Conservation (phyloP, 768 basidiomycete genomes). For the Mycena metata region DNA sequence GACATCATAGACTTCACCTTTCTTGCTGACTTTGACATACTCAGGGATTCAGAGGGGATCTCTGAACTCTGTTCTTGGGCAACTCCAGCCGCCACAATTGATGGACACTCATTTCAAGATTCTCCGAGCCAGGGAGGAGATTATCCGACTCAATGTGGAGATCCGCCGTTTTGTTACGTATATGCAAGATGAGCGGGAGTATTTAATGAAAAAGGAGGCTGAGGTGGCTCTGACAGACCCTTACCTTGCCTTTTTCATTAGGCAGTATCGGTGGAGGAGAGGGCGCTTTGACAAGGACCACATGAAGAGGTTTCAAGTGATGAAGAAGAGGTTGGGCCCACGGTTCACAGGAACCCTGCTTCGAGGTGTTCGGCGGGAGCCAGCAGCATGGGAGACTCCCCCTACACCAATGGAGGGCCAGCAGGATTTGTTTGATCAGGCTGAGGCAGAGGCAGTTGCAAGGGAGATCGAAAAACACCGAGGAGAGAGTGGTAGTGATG, state of each 20-base stretch:
- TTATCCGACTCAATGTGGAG: background rate
- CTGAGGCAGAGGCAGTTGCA: too few species aligned
- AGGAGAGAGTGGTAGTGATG: too few species aligned
- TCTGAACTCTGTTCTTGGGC: background rate
- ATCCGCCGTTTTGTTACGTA: background rate
- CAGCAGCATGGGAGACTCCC: too few species aligned
- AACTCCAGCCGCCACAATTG: background rate
- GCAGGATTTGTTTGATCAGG: too few species aligned
- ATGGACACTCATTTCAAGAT: background rate
- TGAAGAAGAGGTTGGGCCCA: background rate
- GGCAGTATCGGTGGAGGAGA: background rate
- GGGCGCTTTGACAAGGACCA: background rate
- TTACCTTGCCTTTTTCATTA: background rate
- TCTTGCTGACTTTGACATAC: background rate
- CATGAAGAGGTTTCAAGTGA: background rate
- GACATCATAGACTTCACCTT: background rate
- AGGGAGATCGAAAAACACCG: too few species aligned
- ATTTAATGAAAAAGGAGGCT: background rate
- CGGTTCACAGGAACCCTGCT: conserved; percentile 1
- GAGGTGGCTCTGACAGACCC: background rate
- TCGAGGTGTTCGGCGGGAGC: too few species aligned
- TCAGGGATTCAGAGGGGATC: background rate
- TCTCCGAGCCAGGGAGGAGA: background rate
- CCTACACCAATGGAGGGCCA: too few species aligned
- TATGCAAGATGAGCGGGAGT: background rate